A percentile compares a stretch with the other conserved stretches of the same genome.
Conservation (phyloP, 805 yeast genomes). For the Candida nonsorbophila region DNA sequence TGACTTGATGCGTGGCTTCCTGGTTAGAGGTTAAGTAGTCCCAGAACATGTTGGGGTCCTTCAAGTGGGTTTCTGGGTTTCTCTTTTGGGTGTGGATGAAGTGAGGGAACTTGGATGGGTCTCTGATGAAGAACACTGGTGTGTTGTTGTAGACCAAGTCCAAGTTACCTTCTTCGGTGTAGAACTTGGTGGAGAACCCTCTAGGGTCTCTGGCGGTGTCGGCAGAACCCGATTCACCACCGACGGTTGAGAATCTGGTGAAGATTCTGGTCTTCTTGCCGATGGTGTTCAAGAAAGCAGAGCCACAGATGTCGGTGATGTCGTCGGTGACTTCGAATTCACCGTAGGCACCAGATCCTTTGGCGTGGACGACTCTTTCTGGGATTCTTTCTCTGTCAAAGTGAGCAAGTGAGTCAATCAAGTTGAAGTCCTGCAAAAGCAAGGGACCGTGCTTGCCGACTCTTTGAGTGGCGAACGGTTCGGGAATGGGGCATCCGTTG, state of each 20-base stretch:
- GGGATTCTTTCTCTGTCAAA: constrained; percentile 89
- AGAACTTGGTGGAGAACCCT: constrained; percentile 75
- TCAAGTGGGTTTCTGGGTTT: constrained; percentile 74
- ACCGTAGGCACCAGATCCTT: constrained; percentile 90
- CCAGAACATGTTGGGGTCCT: constrained; percentile 82
- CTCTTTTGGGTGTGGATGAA: constrained; percentile 88
- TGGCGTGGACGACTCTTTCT: constrained; percentile 90
- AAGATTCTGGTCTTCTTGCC: constrained; percentile 77
- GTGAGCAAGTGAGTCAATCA: constrained; percentile 79
- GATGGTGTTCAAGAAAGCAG: constrained; percentile 63
- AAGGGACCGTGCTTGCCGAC: constrained; percentile 74
- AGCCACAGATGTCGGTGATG: constrained; percentile 63
- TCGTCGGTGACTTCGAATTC: constrained; percentile 84
- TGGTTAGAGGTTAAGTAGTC: constrained; percentile 71
- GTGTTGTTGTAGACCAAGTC: constrained; percentile 86
- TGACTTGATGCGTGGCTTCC: constrained; percentile 72
- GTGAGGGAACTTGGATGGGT: constrained; percentile 81
- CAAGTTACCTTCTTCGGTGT: constrained; percentile 80
- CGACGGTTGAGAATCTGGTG: constrained; percentile 81
- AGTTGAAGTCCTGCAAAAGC: constrained; percentile 73
- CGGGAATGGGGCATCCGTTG: constrained; percentile 72
- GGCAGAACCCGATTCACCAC: constrained; percentile 78
- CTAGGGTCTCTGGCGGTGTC: constrained; percentile 86
- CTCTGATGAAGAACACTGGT: constrained; percentile 80
- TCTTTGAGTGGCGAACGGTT: constrained; percentile 73